A percentile compares a stretch with the other conserved stretches of the same genome.
Evolutionary conservation across 441 rosid genomes (phyloP).

Genomic region (Syzygium syzygioides): DNA sequence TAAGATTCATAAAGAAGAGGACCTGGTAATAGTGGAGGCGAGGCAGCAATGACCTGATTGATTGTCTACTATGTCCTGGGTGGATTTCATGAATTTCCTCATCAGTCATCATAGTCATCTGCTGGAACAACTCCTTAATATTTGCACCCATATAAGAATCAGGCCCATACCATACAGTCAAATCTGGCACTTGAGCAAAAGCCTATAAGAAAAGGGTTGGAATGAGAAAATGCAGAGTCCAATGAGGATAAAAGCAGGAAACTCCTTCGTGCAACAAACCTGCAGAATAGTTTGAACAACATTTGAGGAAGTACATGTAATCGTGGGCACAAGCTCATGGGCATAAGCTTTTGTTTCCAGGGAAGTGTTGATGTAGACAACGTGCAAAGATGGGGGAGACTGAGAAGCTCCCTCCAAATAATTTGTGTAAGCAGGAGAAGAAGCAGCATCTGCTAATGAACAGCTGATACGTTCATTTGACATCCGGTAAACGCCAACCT

Average conservation of each 20-base stretch:
- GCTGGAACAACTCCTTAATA: conserved; percentile 73
- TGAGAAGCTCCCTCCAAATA: conserved; percentile 73
- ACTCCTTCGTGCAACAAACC: conserved; percentile 33
- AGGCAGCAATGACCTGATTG: conserved; percentile 64
- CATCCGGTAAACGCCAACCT: conserved; percentile 96
- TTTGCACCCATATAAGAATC: conserved; percentile 99
- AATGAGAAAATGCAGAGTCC: not conserved
- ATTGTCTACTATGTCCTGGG: conserved; percentile 50
- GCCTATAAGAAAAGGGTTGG: conserved; percentile 38
- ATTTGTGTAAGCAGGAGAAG: conserved; percentile 70
- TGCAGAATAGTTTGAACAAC: conserved; percentile 89
- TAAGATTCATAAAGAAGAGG: not conserved
- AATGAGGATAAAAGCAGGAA: not conserved
- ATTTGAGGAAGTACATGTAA: conserved; percentile 95
- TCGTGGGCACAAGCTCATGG: conserved; percentile 93
- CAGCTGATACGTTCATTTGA: conserved; percentile 84
- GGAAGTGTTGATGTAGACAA: conserved; percentile 88
- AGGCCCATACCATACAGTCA: conserved; percentile 90
- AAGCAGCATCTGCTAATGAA: conserved; percentile 96
- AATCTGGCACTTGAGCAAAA: conserved; percentile 71
- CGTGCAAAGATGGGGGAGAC: conserved; percentile 68
- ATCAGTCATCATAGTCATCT: conserved; percentile 80
- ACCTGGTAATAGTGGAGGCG: conserved; percentile 64
- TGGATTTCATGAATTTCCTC: conserved; percentile 80
- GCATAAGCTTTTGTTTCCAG: conserved; percentile 93